These are phyloP conservation scores for Trichomonascaceae sp. DNA, from an alignment of 1,139 yeast genomes.

Conservation along the genomic window DNA sequence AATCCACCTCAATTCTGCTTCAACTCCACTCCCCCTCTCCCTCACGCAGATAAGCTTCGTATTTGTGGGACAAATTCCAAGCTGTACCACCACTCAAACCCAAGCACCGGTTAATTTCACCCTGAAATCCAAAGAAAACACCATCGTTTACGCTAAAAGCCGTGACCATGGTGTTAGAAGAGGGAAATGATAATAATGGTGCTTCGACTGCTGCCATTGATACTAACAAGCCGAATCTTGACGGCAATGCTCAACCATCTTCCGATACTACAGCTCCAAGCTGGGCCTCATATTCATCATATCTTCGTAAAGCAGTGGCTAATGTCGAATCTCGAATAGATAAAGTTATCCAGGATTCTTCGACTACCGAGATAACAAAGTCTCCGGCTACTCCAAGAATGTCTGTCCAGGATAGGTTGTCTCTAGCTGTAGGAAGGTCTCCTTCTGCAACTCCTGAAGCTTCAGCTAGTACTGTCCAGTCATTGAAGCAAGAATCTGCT, in stretches of 20 bases:
- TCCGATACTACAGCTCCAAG: neutral
- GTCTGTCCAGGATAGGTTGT: constrained; percentile 73
- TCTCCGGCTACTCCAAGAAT: constrained; percentile 33
- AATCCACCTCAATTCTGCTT: neutral
- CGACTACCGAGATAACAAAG: constrained; percentile 14
- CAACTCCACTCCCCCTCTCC: neutral
- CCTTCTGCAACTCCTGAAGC: neutral
- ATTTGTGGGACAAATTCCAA: neutral
- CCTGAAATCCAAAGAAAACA: neutral
- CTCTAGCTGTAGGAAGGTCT: constrained; percentile 53
- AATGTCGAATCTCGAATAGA: constrained; percentile 36
- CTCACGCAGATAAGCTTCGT: neutral
- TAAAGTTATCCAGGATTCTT: constrained; percentile 30
- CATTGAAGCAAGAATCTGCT: neutral
- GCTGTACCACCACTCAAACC: neutral
- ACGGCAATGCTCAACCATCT: neutral
- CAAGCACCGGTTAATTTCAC: neutral
- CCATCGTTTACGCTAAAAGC: neutral
- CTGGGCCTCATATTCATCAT: constrained; percentile 28
- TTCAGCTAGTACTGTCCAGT: neutral
- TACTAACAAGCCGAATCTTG: neutral
- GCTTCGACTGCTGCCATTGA: neutral
- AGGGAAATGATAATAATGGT: neutral
- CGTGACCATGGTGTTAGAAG: neutral
- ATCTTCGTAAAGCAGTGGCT: constrained; percentile 34